Base-by-base conservation (phyloP, 2,329 filamentous ascomycete species). In the Graphilbum sp. region DNA sequence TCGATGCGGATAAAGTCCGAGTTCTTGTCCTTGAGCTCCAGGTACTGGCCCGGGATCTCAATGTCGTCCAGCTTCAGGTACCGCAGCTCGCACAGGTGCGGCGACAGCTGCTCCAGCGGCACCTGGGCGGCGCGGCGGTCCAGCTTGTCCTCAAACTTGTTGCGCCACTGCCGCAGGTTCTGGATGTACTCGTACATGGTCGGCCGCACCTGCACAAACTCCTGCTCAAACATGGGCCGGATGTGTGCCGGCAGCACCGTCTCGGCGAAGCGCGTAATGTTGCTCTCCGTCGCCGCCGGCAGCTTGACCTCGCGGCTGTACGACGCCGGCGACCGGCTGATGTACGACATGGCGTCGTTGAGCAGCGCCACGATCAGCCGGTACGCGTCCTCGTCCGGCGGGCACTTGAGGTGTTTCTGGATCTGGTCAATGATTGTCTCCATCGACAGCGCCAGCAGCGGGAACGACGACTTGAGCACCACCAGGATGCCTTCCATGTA, bases 351-450 rank as follows among this genome's bases (percentile, higher is more conserved):
- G 0, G 85, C 90, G 57, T 99, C 90, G 54, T 98, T 98, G 18
- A 98, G 72, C 11, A 99, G 64, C 3, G 90, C 92, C n/a, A 96
- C 88, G 47, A 98, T 98, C 15, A 99, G 68, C 36, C 90, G 74
- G 58, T 96, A 96, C 2, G 90, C 92, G 61, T 99, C 90, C 56
- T 99, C 90, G 50, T 99, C 90, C 0, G 88, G 88, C 13, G 88
- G 88, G 51, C 90, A 96, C 61, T 98, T 98, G 72, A 98, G 98
- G 59, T 96, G 81, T 66, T 96, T 96, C 57, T 90, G 82, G 42
- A 98, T 94, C 59, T 96, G 88, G 54, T 98, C 90, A 23, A 96
- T 87, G 86, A 96, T 98, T 0, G 88, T 94, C 62, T 99, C 90
- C 90, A 99, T 96, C 0, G 88, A 95, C 32, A 96, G 64, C 10